Base-by-base conservation (phyloP, 768 basidiomycete genomes). In the Kwoniella heveanensis region DNA sequence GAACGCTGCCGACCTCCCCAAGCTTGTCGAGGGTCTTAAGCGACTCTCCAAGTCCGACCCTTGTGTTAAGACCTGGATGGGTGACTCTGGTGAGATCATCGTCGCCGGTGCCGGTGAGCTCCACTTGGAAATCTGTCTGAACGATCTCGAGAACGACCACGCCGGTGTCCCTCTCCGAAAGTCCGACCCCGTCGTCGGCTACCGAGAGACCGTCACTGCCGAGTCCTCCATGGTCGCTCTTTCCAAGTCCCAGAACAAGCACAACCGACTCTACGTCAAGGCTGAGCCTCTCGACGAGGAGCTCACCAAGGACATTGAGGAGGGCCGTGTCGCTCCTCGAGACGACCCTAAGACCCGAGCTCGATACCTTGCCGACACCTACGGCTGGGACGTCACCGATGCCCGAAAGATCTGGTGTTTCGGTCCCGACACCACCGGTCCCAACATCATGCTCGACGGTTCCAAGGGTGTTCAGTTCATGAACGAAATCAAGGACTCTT, bases 381-480 rank as follows among this genome's bases (percentile, higher is more conserved):
- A 83, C 79, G 92, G 92, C 58, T 98, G 96, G 96, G 96, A 99
- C 80, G 94, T 98, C 71, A 96, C 96, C 65, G 96, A 99, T 77
- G 96, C 96, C 73, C 86, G 96, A 79, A 97, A 96, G 86, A 98
- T 99, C 79, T 99, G 96, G 96, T 92, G 91, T 83, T 99, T 99
- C 85, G 96, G 95, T 74, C 96, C 96, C 67, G 96, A 99, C 70
- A 96, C 92, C 55, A 92, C 91, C 70, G 96, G 96, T 49, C 88
- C 96, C 61, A 99, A 99, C 83, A 82, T 99, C 82, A 83, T 99
- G 81, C 92, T 96, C 76, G 96, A 99, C 83, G 91, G 90, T 72
- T 97, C 96, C 75, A 99, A 98, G 87, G 96, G 92, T 84, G 92
- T 96, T 63, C 96, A 99, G 79, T 98, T 96, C 84, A 84, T 99